phyloP scores from a whole-genome alignment of 345 rosid genomes.

The Dipteronia sinensis region DNA sequence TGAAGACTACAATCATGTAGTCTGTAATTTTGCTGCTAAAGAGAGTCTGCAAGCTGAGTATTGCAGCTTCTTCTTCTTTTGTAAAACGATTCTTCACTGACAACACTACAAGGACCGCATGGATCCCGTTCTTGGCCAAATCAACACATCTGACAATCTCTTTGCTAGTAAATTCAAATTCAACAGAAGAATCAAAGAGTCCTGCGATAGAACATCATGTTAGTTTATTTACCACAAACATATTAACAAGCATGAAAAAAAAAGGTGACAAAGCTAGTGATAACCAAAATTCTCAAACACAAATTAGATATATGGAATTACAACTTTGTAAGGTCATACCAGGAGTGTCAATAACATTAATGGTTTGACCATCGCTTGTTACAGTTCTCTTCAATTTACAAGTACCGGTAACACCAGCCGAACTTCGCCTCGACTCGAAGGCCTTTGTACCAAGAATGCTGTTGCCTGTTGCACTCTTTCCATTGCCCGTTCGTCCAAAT shows the following conservation, averaged over 20 bases:
- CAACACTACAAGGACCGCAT: constrained; percentile 50
- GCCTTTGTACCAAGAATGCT: constrained; percentile 71
- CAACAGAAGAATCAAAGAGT: constrained; percentile 33
- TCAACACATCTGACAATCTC: too few relatives aligned
- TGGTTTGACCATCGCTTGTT: constrained; percentile 58
- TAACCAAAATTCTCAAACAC: neutral
- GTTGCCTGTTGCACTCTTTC: constrained; percentile 94
- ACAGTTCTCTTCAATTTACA: constrained; percentile 62
- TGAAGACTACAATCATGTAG: constrained; percentile 85
- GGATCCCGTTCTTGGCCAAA: too few relatives aligned
- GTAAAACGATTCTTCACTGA: constrained; percentile 44
- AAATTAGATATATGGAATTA: neutral
- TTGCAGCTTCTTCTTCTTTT: constrained; percentile 70
- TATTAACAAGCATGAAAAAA: neutral
- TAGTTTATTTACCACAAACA: constrained; percentile 1
- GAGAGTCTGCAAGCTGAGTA: constrained; percentile 67
- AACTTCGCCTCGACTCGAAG: constrained; percentile 70
- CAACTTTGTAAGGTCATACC: constrained; percentile 41
- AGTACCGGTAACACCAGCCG: constrained; percentile 71
- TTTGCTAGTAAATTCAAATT: too few relatives aligned
- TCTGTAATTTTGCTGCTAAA: constrained; percentile 74
- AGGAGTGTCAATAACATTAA: constrained; percentile 93
- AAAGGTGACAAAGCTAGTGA: neutral
- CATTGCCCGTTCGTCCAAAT: constrained; percentile 91
- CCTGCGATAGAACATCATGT: constrained; percentile 44